phyloP scores from a whole-genome alignment of 2,329 filamentous ascomycete species.

The Cryphonectria naterciae region DNA sequence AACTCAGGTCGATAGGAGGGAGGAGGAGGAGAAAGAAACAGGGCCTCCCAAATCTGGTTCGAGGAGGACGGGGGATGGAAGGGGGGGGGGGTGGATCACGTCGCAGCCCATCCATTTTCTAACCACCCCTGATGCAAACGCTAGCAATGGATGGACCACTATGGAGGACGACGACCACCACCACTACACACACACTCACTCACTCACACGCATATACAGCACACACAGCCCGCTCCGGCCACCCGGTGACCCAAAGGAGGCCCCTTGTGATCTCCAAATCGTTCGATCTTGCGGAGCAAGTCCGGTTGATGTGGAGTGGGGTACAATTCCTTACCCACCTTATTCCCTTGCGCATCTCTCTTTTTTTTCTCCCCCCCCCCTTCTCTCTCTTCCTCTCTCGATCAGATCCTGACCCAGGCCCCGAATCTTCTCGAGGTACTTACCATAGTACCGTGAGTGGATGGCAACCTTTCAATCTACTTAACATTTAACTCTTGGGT shows the following conservation, averaged over 20 bases:
- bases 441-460: slow-evolving; percentile 1
- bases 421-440: slow-evolving; percentile 10
- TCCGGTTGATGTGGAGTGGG: slow-evolving; percentile 21
- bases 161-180: not conserved
- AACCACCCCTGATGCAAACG: slow-evolving; percentile 12
- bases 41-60: not conserved
- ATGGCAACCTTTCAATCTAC: too few species aligned
- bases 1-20: not conserved
- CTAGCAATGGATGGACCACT: not conserved
- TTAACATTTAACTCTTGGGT: too few species aligned
- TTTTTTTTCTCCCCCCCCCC: not conserved
- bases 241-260: slow-evolving; percentile 10
- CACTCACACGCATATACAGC: not conserved
- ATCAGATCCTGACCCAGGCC: not conserved
- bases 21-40: not conserved
- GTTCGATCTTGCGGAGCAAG: slow-evolving; percentile 29
- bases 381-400: not conserved
- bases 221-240: not conserved
- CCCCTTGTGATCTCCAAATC: slow-evolving; percentile 29
- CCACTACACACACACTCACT: not conserved
- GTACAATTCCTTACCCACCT: slow-evolving; percentile 6
- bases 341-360: slow-evolving; percentile 3
- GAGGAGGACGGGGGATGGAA: not conserved
- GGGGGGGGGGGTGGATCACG: slow-evolving; percentile 13
- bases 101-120: slow-evolving; percentile 21